Conservation (phyloP, 306 rosid species). For the Leucaena leucocephala region DNA sequence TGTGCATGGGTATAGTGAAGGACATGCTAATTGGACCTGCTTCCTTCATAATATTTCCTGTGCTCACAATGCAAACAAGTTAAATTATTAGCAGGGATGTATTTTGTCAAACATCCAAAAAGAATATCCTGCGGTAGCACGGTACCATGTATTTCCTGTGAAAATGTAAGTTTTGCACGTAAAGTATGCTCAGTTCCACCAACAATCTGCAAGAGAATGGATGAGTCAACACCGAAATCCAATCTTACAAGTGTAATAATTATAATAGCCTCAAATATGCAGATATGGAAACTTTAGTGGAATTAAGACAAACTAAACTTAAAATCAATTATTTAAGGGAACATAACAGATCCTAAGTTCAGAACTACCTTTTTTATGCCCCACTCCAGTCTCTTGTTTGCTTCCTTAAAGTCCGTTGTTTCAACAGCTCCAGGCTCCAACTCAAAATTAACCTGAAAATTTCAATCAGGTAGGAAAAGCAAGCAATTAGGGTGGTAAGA, state of each 20-base stretch:
- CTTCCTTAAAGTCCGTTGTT: constrained; percentile 84
- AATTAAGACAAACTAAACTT: constrained; percentile 22
- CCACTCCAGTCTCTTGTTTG: constrained; percentile 87
- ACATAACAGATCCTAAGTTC: not conserved
- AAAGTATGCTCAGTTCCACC: constrained; percentile 97
- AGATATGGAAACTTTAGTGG: constrained; percentile 15
- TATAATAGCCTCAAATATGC: constrained; percentile 21
- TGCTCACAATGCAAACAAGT: constrained; percentile 29
- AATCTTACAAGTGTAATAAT: not conserved
- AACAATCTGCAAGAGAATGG: constrained; percentile 62
- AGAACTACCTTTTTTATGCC: constrained; percentile 73
- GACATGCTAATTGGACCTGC: constrained; percentile 98
- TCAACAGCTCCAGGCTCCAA: constrained; percentile 89
- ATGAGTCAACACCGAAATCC: constrained; percentile 30
- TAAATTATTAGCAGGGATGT: not conserved
- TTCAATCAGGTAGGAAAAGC: constrained; percentile 8
- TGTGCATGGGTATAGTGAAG: constrained; percentile 91
- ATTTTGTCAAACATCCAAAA: constrained; percentile 4
- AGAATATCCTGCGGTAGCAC: constrained; percentile 24
- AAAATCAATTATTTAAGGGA: not conserved
- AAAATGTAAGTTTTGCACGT: constrained; percentile 79
- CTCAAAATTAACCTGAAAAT: constrained; percentile 73
- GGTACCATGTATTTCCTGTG: constrained; percentile 82
- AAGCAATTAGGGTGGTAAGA: constrained; percentile 15
- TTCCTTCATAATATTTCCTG: constrained; percentile 92